Evolutionary conservation across 352 stramenopile species (phyloP), one percentile per base, ranked within the genome.

Genomic region (Globisporangium canariense): DNA sequence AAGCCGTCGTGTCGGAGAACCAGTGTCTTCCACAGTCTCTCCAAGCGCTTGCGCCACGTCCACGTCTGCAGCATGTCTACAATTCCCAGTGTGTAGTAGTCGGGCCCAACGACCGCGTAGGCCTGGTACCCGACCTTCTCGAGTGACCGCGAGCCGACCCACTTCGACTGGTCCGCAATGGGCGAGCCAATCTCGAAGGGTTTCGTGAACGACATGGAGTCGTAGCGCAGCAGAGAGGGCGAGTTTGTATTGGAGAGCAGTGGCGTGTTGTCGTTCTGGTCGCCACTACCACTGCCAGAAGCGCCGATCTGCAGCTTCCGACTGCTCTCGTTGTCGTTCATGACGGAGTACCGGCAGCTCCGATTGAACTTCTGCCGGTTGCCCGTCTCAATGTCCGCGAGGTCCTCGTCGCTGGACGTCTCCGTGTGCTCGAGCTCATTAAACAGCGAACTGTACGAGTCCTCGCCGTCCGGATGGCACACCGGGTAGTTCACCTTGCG

Each of bases 11-110:
- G 68, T n/a, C 81, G 78, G 28, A 93, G 64, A 11, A 97, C 62
- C 56, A 86, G 69, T 28, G 87, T 90, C 69, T 97, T 97, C 80
- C 88, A 95, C 43, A 93, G 63, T 49, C 86, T 78, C 65, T 97
- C 89, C 18, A 94, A 54, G 0, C 81, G 78, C 66, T 97, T 97
- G 11, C 72, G 45, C 73, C 77, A 91, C 40, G 88, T 97, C 87
- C 86, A 97, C 28, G 84, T 92, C 67, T 97, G 89, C 30, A 97
- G 71, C 67, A 97, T 96, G 65, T 97, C 89, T n/a, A 97, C 87
- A 28, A 97, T 71, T 40, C 89, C 89, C 40, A 97, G 69, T 32
- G 90, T 96, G 64, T 97, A 97, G 55, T 89, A 91, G 59, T 95
- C 86, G 0, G 89, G 88, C 0, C 86, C 88, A 52, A 94, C 74